These are phyloP conservation scores for Leavenworthia alabamica DNA, from an alignment of 345 rosid species.

Conservation along the genomic window DNA sequence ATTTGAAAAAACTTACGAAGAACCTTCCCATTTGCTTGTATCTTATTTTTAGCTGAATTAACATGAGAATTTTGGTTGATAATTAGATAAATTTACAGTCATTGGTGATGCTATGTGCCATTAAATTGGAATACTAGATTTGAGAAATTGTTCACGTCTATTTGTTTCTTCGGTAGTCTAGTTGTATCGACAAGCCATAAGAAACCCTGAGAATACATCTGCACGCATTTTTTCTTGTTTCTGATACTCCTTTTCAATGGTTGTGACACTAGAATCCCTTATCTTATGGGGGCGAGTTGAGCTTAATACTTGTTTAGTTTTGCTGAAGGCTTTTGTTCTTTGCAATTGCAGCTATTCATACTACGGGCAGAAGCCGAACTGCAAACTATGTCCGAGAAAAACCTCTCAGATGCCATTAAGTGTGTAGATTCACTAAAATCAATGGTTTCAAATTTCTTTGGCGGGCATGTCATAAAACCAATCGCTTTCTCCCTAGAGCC, in stretches of 20 bases:
- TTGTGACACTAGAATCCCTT: background rate
- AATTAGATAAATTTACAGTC: background rate
- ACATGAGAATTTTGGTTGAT: background rate
- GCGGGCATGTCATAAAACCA: slow-evolving; percentile 46
- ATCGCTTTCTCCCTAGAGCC: slow-evolving; percentile 38
- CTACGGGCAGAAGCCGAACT: slow-evolving; percentile 85
- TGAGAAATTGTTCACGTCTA: background rate
- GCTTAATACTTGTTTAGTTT: background rate
- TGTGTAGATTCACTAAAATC: slow-evolving; percentile 52
- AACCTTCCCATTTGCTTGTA: background rate
- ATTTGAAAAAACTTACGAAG: background rate
- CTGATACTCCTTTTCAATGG: background rate
- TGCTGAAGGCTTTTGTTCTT: slow-evolving; percentile 19
- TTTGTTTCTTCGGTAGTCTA: background rate
- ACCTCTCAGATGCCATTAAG: slow-evolving; percentile 36
- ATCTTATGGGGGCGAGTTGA: background rate
- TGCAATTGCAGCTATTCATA: slow-evolving; percentile 63
- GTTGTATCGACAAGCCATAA: slow-evolving; percentile 1
- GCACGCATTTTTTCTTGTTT: background rate
- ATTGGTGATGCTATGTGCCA: background rate
- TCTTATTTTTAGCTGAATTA: background rate
- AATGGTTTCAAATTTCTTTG: slow-evolving; percentile 51
- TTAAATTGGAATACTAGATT: background rate
- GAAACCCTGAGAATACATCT: background rate
- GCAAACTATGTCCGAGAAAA: slow-evolving; percentile 50